Percentiles rank a stretch among this genome's conserved stretches.
Evolutionary conservation across 768 basidiomycete genomes (phyloP).

Genomic region (Boletus patriciae): DNA sequence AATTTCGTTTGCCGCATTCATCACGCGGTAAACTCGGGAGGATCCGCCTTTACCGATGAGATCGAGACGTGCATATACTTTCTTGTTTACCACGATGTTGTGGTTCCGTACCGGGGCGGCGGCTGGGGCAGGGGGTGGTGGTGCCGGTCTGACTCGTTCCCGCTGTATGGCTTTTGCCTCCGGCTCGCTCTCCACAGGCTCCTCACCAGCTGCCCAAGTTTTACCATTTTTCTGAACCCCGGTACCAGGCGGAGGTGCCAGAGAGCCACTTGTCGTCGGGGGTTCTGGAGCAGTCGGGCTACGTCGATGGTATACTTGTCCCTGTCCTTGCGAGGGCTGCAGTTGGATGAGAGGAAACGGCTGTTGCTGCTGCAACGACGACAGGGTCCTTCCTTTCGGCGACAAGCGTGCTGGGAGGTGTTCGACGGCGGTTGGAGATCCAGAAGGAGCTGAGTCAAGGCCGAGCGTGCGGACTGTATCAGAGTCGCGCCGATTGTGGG

Average conservation of each 20-base stretch:
- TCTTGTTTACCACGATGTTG: slow-evolving; percentile 59
- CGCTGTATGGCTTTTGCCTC: slow-evolving; percentile 28
- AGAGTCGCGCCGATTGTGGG: slow-evolving; percentile 70
- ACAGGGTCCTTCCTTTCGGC: slow-evolving; percentile 27
- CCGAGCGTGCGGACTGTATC: slow-evolving; percentile 65
- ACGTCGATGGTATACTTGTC: slow-evolving; percentile 52
- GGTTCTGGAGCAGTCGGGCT: slow-evolving; percentile 71
- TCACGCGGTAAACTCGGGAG: slow-evolving; percentile 92
- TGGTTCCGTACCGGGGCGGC: slow-evolving; percentile 39
- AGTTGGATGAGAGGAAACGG: slow-evolving; percentile 28
- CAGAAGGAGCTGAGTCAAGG: slow-evolving; percentile 37
- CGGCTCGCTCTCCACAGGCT: slow-evolving; percentile 38
- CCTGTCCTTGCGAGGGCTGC: slow-evolving; percentile 24
- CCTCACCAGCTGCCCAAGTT: slow-evolving; percentile 50
- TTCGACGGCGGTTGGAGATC: slow-evolving; percentile 59
- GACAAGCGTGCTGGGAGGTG: slow-evolving; percentile 31
- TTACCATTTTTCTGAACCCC: slow-evolving; percentile 33
- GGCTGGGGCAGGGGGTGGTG: slow-evolving; percentile 35
- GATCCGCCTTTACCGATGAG: slow-evolving; percentile 92
- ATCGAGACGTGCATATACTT: slow-evolving; percentile 79
- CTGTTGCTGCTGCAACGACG: slow-evolving; percentile 28
- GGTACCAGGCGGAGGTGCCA: slow-evolving; percentile 17
- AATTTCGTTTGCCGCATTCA: slow-evolving; percentile 72
- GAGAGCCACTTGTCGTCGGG: slow-evolving; percentile 42
- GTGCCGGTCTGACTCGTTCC: slow-evolving; percentile 34